These are phyloP conservation scores for Phanerochaete sordida DNA, from an alignment of 768 basidiomycete genomes.

Conservation along the genomic window DNA sequence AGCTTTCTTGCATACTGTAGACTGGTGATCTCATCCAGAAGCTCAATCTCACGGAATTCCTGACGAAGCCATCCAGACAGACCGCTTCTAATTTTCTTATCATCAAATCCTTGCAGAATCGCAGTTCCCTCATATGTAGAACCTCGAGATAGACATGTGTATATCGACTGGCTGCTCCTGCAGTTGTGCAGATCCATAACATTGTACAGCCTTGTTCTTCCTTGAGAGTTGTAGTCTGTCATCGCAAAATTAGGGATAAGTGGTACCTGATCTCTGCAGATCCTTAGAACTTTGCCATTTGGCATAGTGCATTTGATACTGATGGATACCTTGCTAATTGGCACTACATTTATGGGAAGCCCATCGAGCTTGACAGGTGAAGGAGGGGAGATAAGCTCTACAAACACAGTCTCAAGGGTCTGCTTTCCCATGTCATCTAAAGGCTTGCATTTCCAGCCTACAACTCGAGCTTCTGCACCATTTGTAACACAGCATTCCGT, in stretches of 20 bases:
- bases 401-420: constrained; percentile 21
- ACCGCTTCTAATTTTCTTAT: constrained; percentile 11
- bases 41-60: constrained; percentile 28
- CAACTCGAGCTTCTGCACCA: constrained; percentile 20
- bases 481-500: constrained; percentile 22
- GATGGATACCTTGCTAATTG: constrained; percentile 2
- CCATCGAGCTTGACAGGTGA: constrained; percentile 14
- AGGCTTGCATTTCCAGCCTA: constrained; percentile 12
- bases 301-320: constrained; percentile 13
- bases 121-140: constrained; percentile 16
- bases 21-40: constrained; percentile 32
- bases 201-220: constrained; percentile 17
- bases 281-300: constrained; percentile 5
- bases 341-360: constrained; percentile 20
- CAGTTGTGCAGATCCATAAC: constrained; percentile 17
- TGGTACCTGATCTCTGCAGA: constrained; percentile 15
- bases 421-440: neutral
- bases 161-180: constrained; percentile 15
- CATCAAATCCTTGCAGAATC: constrained; percentile 16
- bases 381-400: constrained; percentile 11
- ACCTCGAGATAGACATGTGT: constrained; percentile 20
- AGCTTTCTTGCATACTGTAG: constrained; percentile 21
- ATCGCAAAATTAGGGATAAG: constrained; percentile 23
- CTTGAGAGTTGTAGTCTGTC: constrained; percentile 24
- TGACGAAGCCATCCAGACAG: constrained; percentile 12